phyloP scores from a whole-genome alignment of 371 early-diverging fungal species.

The Encephalitozoon intestinalis region DNA sequence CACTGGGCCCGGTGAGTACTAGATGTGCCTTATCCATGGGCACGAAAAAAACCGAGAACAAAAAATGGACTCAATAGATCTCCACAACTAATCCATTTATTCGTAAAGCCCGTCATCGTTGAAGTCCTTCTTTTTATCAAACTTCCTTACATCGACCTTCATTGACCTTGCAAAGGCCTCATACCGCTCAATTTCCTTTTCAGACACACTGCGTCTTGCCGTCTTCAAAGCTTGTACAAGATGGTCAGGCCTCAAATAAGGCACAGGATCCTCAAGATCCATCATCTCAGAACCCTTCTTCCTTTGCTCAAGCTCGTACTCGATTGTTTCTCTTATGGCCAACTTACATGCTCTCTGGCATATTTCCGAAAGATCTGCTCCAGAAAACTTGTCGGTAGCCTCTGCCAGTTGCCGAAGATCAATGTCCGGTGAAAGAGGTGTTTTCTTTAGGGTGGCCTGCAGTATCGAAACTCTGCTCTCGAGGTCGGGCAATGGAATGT shows the following conservation, averaged over 20 bases:
- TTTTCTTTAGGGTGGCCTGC: slow-evolving; percentile 83
- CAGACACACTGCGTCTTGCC: slow-evolving; percentile 87
- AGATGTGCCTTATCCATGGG: not conserved
- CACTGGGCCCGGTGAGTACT: slow-evolving; percentile 70
- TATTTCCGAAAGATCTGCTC: slow-evolving; percentile 97
- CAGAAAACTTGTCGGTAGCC: slow-evolving; percentile 86
- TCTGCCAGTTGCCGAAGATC: slow-evolving; percentile 77
- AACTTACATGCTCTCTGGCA: slow-evolving; percentile 97
- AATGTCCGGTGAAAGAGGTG: slow-evolving; percentile 76
- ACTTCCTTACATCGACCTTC: slow-evolving; percentile 54
- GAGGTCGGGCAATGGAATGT: slow-evolving; percentile 71
- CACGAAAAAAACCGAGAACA: not conserved
- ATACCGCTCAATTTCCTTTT: slow-evolving; percentile 89
- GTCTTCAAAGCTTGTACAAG: slow-evolving; percentile 93
- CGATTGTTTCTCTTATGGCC: slow-evolving; percentile 94
- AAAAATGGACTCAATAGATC: too few species aligned
- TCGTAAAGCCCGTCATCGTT: slow-evolving; percentile 58
- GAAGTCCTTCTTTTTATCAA: slow-evolving; percentile 14
- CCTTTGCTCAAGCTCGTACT: slow-evolving; percentile 67
- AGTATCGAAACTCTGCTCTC: slow-evolving; percentile 76
- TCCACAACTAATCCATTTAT: slow-evolving; percentile 23
- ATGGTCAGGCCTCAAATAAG: slow-evolving; percentile 79
- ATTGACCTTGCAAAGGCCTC: slow-evolving; percentile 83
- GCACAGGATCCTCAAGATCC: slow-evolving; percentile 69
- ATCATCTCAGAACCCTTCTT: slow-evolving; percentile 59